phyloP scores from a whole-genome alignment of 106 monocot genomes.

The Apostasia ramifera region DNA sequence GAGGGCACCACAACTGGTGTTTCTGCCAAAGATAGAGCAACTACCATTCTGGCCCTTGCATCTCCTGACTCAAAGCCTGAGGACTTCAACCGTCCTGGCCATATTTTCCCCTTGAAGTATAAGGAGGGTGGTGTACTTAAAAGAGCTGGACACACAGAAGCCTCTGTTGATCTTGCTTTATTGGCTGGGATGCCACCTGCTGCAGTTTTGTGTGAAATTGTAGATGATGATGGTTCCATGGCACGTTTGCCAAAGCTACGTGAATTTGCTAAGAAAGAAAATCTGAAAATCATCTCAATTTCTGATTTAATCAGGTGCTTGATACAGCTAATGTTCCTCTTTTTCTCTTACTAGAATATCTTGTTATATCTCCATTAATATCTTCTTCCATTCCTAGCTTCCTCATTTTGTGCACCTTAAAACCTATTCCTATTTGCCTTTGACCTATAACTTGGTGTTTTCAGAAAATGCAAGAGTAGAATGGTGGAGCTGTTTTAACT shows the following conservation, averaged over 20 bases:
- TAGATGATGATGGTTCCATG: conserved; percentile 96
- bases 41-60: conserved; percentile 69
- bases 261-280: conserved; percentile 71
- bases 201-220: conserved; percentile 83
- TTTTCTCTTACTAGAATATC: not conserved
- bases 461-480: no score
- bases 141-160: conserved; percentile 96
- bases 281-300: conserved; percentile 90
- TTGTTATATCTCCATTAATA: not conserved
- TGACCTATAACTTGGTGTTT: no score
- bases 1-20: conserved; percentile 91
- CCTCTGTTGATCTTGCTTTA: conserved; percentile 79
- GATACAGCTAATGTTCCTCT: not conserved
- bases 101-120: conserved; percentile 92
- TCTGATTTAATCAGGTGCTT: conserved; percentile 84
- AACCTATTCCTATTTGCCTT: no score
- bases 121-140: conserved; percentile 94
- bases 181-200: conserved; percentile 73
- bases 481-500: no score
- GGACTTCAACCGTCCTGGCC: conserved; percentile 89
- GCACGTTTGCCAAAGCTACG: conserved; percentile 79
- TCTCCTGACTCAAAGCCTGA: conserved; percentile 64
- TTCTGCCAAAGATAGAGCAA: conserved; percentile 88
- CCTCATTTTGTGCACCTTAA: no score
- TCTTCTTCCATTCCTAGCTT: no score